A percentile compares a stretch with the other conserved stretches of the same genome.
These are phyloP conservation scores for Ambrosiella xylebori DNA, from an alignment of 2,329 filamentous ascomycete species.

Conservation along the genomic window DNA sequence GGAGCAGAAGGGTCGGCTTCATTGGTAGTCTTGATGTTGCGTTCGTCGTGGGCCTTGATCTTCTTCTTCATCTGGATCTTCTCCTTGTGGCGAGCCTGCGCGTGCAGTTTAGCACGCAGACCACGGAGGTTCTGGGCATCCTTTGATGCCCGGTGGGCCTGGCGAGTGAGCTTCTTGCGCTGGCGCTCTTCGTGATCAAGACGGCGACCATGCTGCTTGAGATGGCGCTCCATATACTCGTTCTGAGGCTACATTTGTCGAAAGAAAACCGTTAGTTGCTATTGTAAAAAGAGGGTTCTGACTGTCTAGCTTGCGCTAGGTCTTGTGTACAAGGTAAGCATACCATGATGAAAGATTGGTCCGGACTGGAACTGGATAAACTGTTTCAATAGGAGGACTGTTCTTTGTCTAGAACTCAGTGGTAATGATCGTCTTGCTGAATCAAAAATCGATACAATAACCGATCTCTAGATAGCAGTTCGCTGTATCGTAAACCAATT, in stretches of 20 bases:
- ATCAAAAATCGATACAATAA: neutral
- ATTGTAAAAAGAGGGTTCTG: too few species aligned
- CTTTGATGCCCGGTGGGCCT: slow-evolving; percentile 72
- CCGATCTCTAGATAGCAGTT: neutral
- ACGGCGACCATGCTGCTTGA: slow-evolving; percentile 33
- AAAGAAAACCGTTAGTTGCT: neutral
- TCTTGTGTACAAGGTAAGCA: neutral
- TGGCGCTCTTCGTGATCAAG: slow-evolving; percentile 73
- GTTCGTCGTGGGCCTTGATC: slow-evolving; percentile 89
- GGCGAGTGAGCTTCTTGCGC: slow-evolving; percentile 74
- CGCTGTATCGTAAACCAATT: neutral
- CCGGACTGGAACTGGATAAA: neutral
- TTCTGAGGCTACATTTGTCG: slow-evolving; percentile 42
- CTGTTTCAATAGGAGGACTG: neutral
- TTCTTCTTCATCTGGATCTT: slow-evolving; percentile 97
- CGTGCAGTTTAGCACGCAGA: slow-evolving; percentile 79
- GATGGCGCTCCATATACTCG: slow-evolving; percentile 56
- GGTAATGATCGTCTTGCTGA: neutral
- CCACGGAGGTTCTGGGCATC: slow-evolving; percentile 89
- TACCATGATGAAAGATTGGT: slow-evolving; percentile 8
- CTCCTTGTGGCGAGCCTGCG: slow-evolving; percentile 86
- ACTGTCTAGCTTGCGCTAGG: too few species aligned
- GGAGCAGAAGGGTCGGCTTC: slow-evolving; percentile 66
- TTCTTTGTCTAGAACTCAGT: slow-evolving; percentile 4
- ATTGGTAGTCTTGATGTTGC: slow-evolving; percentile 78